phyloP scores from a whole-genome alignment of 306 rosid genomes.

The Senna tora region DNA sequence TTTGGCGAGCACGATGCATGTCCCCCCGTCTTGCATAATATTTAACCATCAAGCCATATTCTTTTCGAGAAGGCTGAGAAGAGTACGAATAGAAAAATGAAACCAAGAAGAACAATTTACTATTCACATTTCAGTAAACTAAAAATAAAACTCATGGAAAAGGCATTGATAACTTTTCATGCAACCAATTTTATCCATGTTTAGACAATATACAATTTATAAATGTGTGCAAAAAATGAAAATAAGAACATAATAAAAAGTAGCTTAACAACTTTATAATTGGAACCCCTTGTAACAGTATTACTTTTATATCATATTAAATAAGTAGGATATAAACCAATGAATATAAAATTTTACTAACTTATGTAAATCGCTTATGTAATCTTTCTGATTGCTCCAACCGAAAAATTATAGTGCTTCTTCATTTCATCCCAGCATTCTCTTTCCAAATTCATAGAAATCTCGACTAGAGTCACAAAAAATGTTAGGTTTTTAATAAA shows the following conservation, averaged over 20 bases:
- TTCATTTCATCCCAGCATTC: background rate
- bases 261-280: background rate
- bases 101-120: constrained; percentile 31
- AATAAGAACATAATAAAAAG: background rate
- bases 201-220: background rate
- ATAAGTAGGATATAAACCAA: no score
- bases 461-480: background rate
- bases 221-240: background rate
- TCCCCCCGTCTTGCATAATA: constrained; percentile 95
- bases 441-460: background rate
- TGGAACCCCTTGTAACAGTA: no score
- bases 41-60: constrained; percentile 91
- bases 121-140: constrained; percentile 7
- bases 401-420: background rate
- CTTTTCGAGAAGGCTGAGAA: constrained; percentile 89
- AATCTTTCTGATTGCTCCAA: no score
- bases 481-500: background rate
- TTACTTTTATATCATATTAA: no score
- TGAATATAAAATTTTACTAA: no score
- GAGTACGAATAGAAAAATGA: constrained; percentile 38
- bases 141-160: background rate
- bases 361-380: no score
- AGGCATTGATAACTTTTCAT: constrained; percentile 8
- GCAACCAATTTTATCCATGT: constrained; percentile 8
- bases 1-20: constrained; percentile 90